Percentiles rank a stretch among this genome's conserved stretches.
phyloP scores from a whole-genome alignment of 441 rosid genomes.

The Manihot esculenta region DNA sequence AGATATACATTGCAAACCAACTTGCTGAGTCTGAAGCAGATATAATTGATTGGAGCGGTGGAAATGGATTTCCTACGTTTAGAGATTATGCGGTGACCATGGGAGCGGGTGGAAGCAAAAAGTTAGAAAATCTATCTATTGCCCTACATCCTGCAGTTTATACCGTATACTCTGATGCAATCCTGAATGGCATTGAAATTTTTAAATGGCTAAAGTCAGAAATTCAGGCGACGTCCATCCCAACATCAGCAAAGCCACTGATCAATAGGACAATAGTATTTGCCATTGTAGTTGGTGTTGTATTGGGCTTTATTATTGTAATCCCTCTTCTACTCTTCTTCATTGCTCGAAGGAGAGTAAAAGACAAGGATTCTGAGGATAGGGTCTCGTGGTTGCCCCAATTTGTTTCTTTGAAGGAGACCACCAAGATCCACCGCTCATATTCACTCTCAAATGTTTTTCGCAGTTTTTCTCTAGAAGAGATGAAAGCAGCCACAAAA shows the following conservation, averaged over 20 bases:
- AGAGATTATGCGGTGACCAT: constrained; percentile 24
- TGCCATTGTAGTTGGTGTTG: constrained; percentile 26
- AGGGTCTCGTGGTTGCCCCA: constrained; percentile 11
- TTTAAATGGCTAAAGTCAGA: constrained; percentile 29
- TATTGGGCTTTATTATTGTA: not conserved
- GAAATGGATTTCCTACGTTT: constrained; percentile 29
- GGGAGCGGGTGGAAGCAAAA: not conserved
- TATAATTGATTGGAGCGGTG: constrained; percentile 26
- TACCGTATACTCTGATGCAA: constrained; percentile 13
- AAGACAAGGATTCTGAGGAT: constrained; percentile 15
- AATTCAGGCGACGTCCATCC: accelerated
- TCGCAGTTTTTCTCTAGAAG: constrained; percentile 44
- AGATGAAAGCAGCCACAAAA: constrained; percentile 52
- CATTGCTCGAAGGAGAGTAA: constrained; percentile 18
- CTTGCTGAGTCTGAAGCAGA: constrained; percentile 7
- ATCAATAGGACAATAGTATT: not conserved
- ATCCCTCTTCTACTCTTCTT: constrained; percentile 27
- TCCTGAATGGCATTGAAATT: constrained; percentile 54
- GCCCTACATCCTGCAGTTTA: constrained; percentile 16
- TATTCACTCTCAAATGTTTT: constrained; percentile 47
- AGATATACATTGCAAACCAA: constrained; percentile 17
- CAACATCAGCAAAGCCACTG: not conserved
- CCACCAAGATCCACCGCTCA: constrained; percentile 21
- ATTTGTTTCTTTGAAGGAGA: constrained; percentile 5
- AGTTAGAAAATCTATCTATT: constrained; percentile 20